Evolutionary conservation across 805 yeast genomes (phyloP).

Genomic region (Ogataea sp.): DNA sequence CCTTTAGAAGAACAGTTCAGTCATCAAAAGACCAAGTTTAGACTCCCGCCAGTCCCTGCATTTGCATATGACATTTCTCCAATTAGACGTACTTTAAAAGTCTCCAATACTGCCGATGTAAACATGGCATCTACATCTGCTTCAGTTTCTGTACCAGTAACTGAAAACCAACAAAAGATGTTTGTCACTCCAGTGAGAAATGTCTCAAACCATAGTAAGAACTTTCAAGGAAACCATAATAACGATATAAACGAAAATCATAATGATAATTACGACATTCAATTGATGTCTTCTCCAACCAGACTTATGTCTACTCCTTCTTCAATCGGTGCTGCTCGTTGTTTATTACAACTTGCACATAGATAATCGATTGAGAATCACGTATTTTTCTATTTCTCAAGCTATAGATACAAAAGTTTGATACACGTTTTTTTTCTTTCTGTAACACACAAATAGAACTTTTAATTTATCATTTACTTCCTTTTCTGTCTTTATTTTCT

Average conservation of each 20-base stretch:
- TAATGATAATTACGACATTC: conserved; percentile 13
- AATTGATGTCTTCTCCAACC: conserved; percentile 29
- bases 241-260: neutral
- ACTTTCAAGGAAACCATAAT: neutral
- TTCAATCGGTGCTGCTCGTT: conserved; percentile 40
- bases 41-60: conserved; percentile 23
- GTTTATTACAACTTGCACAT: conserved; percentile 33
- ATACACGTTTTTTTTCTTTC: too few species aligned
- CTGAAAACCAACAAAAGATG: neutral
- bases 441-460: too few species aligned
- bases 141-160: too few species aligned
- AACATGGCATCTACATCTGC: too few species aligned
- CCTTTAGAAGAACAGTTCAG: conserved; percentile 3
- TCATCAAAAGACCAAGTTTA: conserved; percentile 5
- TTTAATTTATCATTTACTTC: neutral
- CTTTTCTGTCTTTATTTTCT: neutral
- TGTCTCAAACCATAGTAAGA: neutral
- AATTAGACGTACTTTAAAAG: conserved; percentile 2
- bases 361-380: too few species aligned
- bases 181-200: neutral
- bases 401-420: too few species aligned
- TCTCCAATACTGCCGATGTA: neutral
- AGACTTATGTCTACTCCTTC: conserved; percentile 35
- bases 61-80: conserved; percentile 7
- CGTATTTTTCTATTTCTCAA: too few species aligned